Base-by-base conservation (phyloP, 345 rosid species). In the Aquilaria yunnanensis region DNA sequence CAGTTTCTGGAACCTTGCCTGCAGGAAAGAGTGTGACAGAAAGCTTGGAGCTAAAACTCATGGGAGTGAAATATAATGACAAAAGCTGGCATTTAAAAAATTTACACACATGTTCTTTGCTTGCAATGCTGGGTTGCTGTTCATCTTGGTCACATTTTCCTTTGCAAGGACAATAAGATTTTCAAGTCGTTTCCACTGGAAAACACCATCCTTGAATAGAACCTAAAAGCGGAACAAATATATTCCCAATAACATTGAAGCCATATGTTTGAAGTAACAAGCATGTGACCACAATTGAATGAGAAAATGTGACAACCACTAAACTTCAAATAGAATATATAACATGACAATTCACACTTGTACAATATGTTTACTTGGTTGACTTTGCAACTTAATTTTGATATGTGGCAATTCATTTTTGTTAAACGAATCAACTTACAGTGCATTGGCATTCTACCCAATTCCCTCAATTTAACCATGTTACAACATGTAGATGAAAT, bases 171-270 rank as follows among this genome's bases (percentile, higher is more conserved):
- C 77, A 74, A 88, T 86, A 14, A 93, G 92, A 67, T 93, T 93
- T 81, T 86, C 96, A 12, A 90, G 94, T 75, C 92, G 84, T 73
- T 88, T 84, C 97, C 98, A 90, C 70, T 88, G 97, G 81, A 93
- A 93, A 71, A 83, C 71, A 51, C 90, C 90, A 68, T 86, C 96
- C 77, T 88, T 93, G 51, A 93, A 90, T 65, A 86, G 79, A 80
- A 93, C 96, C 97, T 88, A 74, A 62, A 10, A 46, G 41, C 69
- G 46, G 47, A 61, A 64, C 64, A 45, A 68, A 47, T 30, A 60
- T 32, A 31, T 33, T 51, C 50, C 50, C 2, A 11, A 62, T 56
- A 51, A 62, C 14, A 12, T 47, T 56, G 60, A 46, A 68, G 49
- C 32, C 59, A 54, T 64, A 32, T 14, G 54, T 47, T 34, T 29